Percentiles rank a stretch among this genome's conserved stretches.
phyloP scores from a whole-genome alignment of 305 asterid genomes.

The Coffea humblotiana region DNA sequence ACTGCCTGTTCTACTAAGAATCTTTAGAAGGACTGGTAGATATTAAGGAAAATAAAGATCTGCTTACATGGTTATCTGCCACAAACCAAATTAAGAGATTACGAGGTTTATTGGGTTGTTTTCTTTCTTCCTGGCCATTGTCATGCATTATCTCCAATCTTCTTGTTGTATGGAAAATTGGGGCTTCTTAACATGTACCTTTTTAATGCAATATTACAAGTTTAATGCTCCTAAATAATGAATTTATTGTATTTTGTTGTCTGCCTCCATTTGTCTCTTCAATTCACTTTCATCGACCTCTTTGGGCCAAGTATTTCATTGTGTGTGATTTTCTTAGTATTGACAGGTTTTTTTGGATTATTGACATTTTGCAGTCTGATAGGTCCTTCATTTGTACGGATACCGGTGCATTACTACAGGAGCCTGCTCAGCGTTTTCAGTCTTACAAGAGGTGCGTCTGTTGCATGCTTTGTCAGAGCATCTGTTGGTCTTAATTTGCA shows the following conservation, averaged over 20 bases:
- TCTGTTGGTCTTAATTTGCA: neutral
- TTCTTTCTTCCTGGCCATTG: neutral
- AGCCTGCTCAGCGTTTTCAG: slow-evolving; percentile 66
- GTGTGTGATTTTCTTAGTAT: slow-evolving; percentile 8
- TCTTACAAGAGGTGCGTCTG: slow-evolving; percentile 64
- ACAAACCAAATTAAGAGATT: too few species aligned
- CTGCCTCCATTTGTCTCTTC: neutral
- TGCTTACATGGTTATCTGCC: neutral
- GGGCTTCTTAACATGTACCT: neutral
- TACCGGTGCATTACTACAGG: slow-evolving; percentile 87
- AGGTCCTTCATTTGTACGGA: slow-evolving; percentile 83
- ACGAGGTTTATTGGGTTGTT: neutral
- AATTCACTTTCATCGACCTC: neutral
- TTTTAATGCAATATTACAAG: neutral
- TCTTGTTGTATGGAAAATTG: too few species aligned
- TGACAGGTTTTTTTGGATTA: slow-evolving; percentile 12
- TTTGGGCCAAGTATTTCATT: neutral
- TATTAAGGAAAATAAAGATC: neutral
- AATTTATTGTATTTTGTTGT: neutral
- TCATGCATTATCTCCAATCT: neutral
- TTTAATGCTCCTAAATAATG: neutral
- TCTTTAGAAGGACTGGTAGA: neutral
- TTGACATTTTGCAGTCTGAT: slow-evolving; percentile 58
- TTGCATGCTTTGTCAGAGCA: neutral
- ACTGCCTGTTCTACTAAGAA: neutral